Base-by-base conservation (phyloP, 169 alveolate genomes). In the Pseudocohnilembus persalinus region DNA sequence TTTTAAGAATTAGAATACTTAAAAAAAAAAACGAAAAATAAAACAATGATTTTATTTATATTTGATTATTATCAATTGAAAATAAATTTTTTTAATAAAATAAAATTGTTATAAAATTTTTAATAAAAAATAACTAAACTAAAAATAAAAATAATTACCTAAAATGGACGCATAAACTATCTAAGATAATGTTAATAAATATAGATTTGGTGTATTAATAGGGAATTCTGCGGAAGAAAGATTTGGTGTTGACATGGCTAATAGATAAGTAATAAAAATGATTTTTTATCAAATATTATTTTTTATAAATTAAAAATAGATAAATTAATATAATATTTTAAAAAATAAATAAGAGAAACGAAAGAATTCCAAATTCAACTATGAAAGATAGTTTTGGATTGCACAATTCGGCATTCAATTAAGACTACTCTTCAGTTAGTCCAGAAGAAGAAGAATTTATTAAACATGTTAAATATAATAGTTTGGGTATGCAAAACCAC, bases 171-270 rank as follows among this genome's bases (percentile, higher is more conserved):
- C 84, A 0, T 63, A 79, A 72, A 79, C 84, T 29, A 80, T 86
- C 31, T 81, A 80, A 74, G 90, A 86, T 81, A 86, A 86, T 75
- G 90, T 86, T 0, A 86, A 86, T 75, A 86, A 86, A 68, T 86
- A 86, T 81, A 81, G 90, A 65, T 86, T 68, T 86, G 90, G 90
- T 30, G 90, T 86, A 27, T 75, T 80, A 31, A 49, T 86, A 29
- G 90, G 90, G 15, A 86, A 86, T 74, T 73, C 63, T 64, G 79
- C 77, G 29, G 90, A 86, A 81, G 90, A 86, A 75, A 86, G 80
- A 28, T 86, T 86, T 86, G 90, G 90, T 29, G 16, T 74, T 74
- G 90, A 86, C 75, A 80, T 81, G 87, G 77, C 79, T 31, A 32
- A 85, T 33, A 82, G 82, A 85, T 28, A 73, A 29, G 25, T 27